These are phyloP conservation scores for Pittosporum tobira DNA, from an alignment of 129 eudicot genomes.

Conservation along the genomic window DNA sequence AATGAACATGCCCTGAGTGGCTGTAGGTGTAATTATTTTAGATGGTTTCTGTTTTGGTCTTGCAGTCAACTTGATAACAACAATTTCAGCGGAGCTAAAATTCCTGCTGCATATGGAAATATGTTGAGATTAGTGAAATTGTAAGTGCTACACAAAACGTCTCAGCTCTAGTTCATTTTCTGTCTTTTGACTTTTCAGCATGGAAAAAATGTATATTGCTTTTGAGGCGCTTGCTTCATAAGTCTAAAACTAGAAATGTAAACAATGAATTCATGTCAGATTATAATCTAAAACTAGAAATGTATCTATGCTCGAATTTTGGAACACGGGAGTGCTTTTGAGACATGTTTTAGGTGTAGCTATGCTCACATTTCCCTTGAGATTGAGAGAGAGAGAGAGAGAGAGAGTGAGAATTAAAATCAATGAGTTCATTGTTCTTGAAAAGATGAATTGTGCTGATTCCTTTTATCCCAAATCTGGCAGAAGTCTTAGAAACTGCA, in stretches of 20 bases:
- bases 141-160: slow-evolving; percentile 35
- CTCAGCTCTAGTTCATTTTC: background rate
- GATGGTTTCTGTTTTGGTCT: background rate
- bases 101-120: slow-evolving; percentile 68
- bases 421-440: too few species aligned
- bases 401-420: too few species aligned
- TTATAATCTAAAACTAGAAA: too few species aligned
- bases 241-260: too few species aligned
- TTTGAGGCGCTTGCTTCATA: background rate
- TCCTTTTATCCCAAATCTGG: slow-evolving; percentile 3
- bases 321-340: too few species aligned
- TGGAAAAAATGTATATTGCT: slow-evolving; percentile 5
- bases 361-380: too few species aligned
- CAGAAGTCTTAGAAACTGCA: slow-evolving; percentile 89
- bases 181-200: background rate
- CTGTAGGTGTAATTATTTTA: background rate
- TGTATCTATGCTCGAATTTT: too few species aligned
- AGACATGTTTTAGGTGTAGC: too few species aligned
- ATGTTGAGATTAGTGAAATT: slow-evolving; percentile 46
- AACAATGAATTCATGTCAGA: too few species aligned
- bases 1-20: background rate
- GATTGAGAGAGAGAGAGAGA: too few species aligned
- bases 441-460: background rate
- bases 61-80: slow-evolving; percentile 89
- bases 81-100: slow-evolving; percentile 44